phyloP scores from a whole-genome alignment of 805 yeast genomes.

The Phaffomyces thermotolerans region DNA sequence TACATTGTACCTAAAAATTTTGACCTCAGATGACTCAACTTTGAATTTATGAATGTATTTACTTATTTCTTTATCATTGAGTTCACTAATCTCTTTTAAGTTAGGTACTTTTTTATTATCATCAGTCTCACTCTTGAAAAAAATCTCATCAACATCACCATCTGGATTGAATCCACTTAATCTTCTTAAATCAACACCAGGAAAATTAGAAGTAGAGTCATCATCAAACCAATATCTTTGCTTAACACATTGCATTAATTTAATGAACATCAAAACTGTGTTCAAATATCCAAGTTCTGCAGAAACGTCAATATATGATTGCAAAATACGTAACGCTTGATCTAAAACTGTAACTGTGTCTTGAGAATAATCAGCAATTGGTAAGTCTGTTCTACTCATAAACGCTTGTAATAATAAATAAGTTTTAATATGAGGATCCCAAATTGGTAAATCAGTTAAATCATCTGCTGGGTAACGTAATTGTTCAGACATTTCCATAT shows the following conservation, averaged over 20 bases:
- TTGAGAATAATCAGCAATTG: conserved; percentile 91
- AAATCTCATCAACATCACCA: conserved; percentile 15
- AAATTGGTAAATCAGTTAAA: conserved; percentile 64
- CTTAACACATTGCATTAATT: conserved; percentile 77
- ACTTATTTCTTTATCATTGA: conserved; percentile 33
- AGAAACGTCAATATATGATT: conserved; percentile 85
- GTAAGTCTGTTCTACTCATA: conserved; percentile 78
- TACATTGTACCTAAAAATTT: conserved; percentile 46
- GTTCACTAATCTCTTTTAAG: conserved; percentile 15
- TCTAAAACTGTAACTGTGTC: conserved; percentile 91
- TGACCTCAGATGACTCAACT: conserved; percentile 34
- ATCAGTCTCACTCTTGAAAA: background rate
- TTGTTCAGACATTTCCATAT: conserved; percentile 73
- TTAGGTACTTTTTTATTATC: background rate
- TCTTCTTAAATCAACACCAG: conserved; percentile 20
- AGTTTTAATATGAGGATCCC: conserved; percentile 75
- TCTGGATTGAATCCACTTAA: conserved; percentile 12
- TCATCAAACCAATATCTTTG: conserved; percentile 86
- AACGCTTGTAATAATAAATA: conserved; percentile 84
- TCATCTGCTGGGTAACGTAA: conserved; percentile 61
- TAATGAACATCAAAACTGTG: conserved; percentile 55
- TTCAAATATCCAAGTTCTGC: conserved; percentile 71
- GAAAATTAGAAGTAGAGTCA: conserved; percentile 43
- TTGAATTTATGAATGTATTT: conserved; percentile 27
- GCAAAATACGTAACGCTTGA: conserved; percentile 88